Evolutionary conservation across 2,329 filamentous ascomycete species (phyloP).

Genomic region (Xylaria sp.): DNA sequence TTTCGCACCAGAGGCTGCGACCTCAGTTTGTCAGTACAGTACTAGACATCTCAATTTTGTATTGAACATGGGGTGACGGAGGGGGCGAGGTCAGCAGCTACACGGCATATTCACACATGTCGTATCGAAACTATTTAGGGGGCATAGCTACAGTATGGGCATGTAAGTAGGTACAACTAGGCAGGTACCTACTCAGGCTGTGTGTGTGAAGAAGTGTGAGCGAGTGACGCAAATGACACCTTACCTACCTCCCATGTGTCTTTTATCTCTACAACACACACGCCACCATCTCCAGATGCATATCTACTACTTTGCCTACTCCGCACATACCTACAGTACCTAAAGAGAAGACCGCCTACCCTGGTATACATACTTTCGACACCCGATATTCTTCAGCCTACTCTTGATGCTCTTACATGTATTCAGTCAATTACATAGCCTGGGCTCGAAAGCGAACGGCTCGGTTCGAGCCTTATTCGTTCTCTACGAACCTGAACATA

Average conservation of each 20-base stretch:
- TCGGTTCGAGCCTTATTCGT: constrained; percentile 3
- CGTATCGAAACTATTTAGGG: neutral
- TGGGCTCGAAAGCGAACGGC: neutral
- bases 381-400: neutral
- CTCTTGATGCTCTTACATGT: neutral
- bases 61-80: too few relatives aligned
- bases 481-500: too few relatives aligned
- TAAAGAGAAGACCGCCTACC: neutral
- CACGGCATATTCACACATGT: too few relatives aligned
- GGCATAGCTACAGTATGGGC: too few relatives aligned
- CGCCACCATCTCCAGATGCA: neutral
- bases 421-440: neutral
- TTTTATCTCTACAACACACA: neutral
- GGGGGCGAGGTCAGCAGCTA: too few relatives aligned
- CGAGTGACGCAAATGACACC: neutral
- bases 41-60: too few relatives aligned
- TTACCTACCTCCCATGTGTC: neutral
- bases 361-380: neutral
- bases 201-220: too few relatives aligned
- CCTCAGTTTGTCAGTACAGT: too few relatives aligned
- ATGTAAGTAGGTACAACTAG: too few relatives aligned
- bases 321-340: too few relatives aligned
- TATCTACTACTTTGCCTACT: too few relatives aligned
- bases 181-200: neutral
- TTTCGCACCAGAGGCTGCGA: too few relatives aligned